phyloP scores from a whole-genome alignment of 176 grass and related monocot species.

The Carex myosuroides region DNA sequence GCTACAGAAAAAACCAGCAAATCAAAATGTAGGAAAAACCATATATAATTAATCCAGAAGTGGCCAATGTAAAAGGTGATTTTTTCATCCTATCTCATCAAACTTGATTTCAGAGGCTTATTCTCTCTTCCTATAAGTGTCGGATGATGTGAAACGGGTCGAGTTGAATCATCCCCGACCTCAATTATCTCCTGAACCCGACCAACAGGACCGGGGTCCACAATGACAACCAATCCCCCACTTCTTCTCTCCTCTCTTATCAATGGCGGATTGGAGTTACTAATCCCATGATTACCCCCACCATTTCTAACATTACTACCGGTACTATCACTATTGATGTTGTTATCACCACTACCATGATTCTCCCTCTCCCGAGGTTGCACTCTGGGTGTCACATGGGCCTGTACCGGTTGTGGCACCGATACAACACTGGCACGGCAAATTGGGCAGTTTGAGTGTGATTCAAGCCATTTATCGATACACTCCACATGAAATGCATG shows the following conservation, averaged over 20 bases:
- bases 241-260: constrained; percentile 13
- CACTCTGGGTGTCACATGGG: background rate
- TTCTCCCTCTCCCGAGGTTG: constrained; percentile 11
- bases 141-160: constrained; percentile 5
- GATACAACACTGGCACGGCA: constrained; percentile 23
- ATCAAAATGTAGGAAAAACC: background rate
- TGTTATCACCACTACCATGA: background rate
- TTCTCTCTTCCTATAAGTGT: background rate
- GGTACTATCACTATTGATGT: background rate
- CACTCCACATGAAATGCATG: constrained; percentile 31
- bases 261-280: constrained; percentile 14
- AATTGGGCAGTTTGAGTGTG: constrained; percentile 26
- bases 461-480: constrained; percentile 26
- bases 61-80: background rate
- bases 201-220: constrained; percentile 15
- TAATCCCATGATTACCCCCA: background rate
- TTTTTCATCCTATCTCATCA: constrained; percentile 3
- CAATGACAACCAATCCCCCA: constrained; percentile 22
- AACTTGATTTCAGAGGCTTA: constrained; percentile 18
- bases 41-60: background rate
- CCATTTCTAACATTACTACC: background rate
- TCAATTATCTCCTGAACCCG: constrained; percentile 24
- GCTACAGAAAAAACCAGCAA: background rate
- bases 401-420: constrained; percentile 17
- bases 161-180: constrained; percentile 9